Evolutionary conservation across 805 yeast genomes (phyloP), one percentile per base, ranked within the genome.

Genomic region (Yamadazyma endophytica): DNA sequence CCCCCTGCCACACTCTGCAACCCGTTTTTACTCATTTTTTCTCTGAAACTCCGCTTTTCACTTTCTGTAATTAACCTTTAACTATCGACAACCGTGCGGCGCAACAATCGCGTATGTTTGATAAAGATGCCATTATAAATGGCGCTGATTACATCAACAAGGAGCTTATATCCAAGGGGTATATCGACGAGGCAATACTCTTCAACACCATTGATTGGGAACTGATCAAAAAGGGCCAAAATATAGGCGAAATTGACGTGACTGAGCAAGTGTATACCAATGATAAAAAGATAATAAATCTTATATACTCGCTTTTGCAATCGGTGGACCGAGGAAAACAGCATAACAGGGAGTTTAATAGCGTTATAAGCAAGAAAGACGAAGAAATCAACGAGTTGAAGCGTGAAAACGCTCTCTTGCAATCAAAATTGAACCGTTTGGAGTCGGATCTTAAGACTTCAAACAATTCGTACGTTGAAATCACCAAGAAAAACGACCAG

Each of bases 81-180:
- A n/a, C n/a, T n/a, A n/a, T n/a, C n/a, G n/a, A n/a, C n/a, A n/a
- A n/a, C n/a, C n/a, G n/a, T n/a, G n/a, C n/a, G n/a, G n/a, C n/a
- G n/a, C n/a, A n/a, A n/a, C n/a, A n/a, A n/a, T n/a, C n/a, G n/a
- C n/a, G n/a, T n/a, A n/a, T n/a, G n/a, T n/a, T 36, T 5, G 61
- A 59, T 37, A 47, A 46, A 31, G 64, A 58, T 23, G 50, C 64
- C 14, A 53, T 64, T 13, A 39, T 39, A 13, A 58, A 53, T 40
- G 70, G 69, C 4, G 53, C 70, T 4, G 56, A 58, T 8, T 41
- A 59, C 8, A 43, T 66, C 25, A 66, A 66, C 36, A 44, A 58
- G 3, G 54, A 53, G 18, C 51, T 66, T 15, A 24, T 47, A 1
- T 44, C 64, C 23, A 55, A 64, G 31, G 68, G 68, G 3, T 64